These are phyloP conservation scores for Diversispora epigaea DNA, from an alignment of 192 early-diverging fungal species.

Conservation along the genomic window DNA sequence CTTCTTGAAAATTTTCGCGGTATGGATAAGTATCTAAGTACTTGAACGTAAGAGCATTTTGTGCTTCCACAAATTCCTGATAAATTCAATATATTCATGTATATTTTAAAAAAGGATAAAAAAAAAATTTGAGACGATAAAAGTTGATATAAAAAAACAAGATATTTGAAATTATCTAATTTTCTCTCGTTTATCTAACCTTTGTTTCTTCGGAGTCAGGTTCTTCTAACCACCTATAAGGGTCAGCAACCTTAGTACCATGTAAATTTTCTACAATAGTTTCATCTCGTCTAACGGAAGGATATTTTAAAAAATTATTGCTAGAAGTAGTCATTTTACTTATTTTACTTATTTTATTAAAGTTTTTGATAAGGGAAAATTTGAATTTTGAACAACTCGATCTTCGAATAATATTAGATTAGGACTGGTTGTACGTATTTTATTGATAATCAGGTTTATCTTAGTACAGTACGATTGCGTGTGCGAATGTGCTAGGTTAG, in stretches of 20 bases:
- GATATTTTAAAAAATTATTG: slow-evolving; percentile 38
- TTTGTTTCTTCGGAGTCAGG: slow-evolving; percentile 62
- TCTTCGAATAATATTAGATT: too few relatives aligned
- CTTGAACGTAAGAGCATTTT: slow-evolving; percentile 52
- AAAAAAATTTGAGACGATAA: not conserved
- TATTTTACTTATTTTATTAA: too few relatives aligned
- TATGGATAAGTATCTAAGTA: slow-evolving; percentile 47
- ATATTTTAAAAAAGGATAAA: not conserved
- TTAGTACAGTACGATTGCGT: too few relatives aligned
- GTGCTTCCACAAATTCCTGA: slow-evolving; percentile 58
- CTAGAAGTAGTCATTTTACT: too few relatives aligned
- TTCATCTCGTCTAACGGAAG: slow-evolving; percentile 54
- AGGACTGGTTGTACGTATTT: too few relatives aligned
- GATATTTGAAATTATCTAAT: not conserved
- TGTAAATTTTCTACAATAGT: slow-evolving; percentile 36
- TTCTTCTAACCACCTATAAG: slow-evolving; percentile 69
- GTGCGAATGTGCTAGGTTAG: too few relatives aligned
- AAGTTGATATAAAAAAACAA: too few relatives aligned
- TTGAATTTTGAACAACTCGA: too few relatives aligned
- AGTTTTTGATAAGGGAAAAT: too few relatives aligned
- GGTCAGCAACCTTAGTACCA: slow-evolving; percentile 49
- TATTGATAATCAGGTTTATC: too few relatives aligned
- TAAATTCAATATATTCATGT: too few relatives aligned
- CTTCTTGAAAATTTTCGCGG: slow-evolving; percentile 38
- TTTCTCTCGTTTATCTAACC: slow-evolving; percentile 15